Conservation (phyloP, 345 rosid species). For the Chamaenerion angustifolium region DNA sequence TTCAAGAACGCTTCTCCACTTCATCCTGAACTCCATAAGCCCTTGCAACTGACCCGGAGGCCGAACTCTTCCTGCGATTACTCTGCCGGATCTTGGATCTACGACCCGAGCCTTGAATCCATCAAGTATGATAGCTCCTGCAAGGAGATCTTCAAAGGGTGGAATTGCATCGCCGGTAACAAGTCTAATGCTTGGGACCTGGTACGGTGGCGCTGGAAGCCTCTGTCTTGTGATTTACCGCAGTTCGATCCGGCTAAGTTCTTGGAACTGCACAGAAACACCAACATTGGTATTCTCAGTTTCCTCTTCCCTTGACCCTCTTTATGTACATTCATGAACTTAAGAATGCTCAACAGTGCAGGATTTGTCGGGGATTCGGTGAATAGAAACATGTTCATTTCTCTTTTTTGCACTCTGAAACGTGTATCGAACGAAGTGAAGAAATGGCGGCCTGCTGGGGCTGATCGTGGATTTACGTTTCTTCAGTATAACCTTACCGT, state of each 20-base stretch:
- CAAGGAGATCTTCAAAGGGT: constrained; percentile 90
- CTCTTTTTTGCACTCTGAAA: constrained; percentile 68
- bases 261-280: constrained; percentile 36
- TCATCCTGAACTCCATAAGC: constrained; percentile 7
- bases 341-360: constrained; percentile 40
- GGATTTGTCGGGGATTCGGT: constrained; percentile 92
- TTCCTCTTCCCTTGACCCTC: background rate
- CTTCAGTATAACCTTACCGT: constrained; percentile 64
- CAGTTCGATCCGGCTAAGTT: constrained; percentile 51
- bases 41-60: constrained; percentile 2
- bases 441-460: constrained; percentile 92
- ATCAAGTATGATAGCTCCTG: constrained; percentile 41
- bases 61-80: constrained; percentile 30
- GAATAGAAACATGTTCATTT: constrained; percentile 91
- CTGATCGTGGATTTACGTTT: constrained; percentile 92
- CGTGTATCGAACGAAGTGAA: constrained; percentile 41
- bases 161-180: constrained; percentile 66
- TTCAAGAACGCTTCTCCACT: constrained; percentile 14
- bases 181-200: constrained; percentile 54
- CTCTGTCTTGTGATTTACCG: constrained; percentile 42
- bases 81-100: constrained; percentile 71
- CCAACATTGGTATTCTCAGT: constrained; percentile 48
- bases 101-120: constrained; percentile 28
- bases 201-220: constrained; percentile 82
- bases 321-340: constrained; percentile 6